Percentiles rank a stretch among this genome's conserved stretches.
phyloP scores from a whole-genome alignment of 1,284 basidiomycete species.

The Ceratobasidium sp. region DNA sequence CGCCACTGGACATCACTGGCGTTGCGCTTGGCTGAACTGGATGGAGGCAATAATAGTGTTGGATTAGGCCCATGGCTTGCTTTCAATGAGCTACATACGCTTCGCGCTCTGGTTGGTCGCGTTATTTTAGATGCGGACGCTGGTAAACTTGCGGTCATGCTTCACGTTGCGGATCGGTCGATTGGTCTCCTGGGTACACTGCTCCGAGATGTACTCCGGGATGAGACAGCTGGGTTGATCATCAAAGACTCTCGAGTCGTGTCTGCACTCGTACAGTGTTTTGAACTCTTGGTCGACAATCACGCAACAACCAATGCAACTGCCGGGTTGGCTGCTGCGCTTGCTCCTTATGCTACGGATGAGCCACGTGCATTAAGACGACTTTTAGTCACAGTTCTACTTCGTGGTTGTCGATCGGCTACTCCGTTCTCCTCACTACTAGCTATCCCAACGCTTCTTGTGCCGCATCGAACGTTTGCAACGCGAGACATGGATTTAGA shows the following conservation, averaged over 20 bases:
- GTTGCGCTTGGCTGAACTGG: conserved; percentile 18
- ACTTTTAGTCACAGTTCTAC: conserved; percentile 3
- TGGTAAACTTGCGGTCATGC: conserved; percentile 34
- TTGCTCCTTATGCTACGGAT: conserved; percentile 35
- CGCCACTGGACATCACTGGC: conserved; percentile 13
- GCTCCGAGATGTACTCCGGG: not conserved
- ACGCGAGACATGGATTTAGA: conserved; percentile 26
- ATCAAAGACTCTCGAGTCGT: conserved; percentile 25
- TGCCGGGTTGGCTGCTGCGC: conserved; percentile 36
- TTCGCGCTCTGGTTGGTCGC: conserved; percentile 6
- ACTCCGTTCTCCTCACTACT: conserved; percentile 1
- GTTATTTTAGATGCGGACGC: not conserved
- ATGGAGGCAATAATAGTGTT: conserved; percentile 1
- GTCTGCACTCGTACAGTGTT: conserved; percentile 26
- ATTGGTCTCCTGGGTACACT: conserved; percentile 9
- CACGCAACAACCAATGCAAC: conserved; percentile 29
- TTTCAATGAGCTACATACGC: conserved; percentile 10
- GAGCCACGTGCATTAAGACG: conserved; percentile 4
- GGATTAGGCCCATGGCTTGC: conserved; percentile 16
- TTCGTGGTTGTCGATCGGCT: conserved; percentile 9
- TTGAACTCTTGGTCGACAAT: conserved; percentile 36
- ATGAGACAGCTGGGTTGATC: conserved; percentile 5
- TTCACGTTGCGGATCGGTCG: conserved; percentile 21
- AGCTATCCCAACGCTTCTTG: conserved; percentile 14
- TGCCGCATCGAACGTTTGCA: conserved; percentile 22